A percentile compares a stretch with the other conserved stretches of the same genome.
Conservation (phyloP, 768 basidiomycete genomes). For the Tubosaeta sp. region DNA sequence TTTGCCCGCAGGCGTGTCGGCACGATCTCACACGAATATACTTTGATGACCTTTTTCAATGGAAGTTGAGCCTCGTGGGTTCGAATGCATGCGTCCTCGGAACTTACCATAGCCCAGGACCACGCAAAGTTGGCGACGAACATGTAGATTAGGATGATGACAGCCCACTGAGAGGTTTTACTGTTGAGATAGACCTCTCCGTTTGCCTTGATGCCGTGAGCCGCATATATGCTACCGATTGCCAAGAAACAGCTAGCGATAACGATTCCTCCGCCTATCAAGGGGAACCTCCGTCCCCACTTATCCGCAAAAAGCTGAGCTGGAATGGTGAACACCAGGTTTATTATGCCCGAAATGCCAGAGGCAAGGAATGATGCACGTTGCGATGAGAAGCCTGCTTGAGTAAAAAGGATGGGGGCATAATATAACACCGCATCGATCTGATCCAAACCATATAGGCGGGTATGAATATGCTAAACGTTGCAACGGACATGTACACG, state of each 20-base stretch:
- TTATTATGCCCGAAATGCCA: conserved; percentile 45
- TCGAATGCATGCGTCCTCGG: not conserved
- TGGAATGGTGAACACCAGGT: conserved; percentile 36
- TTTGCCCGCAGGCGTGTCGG: conserved; percentile 44
- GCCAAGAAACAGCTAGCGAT: conserved; percentile 37
- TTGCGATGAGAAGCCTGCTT: conserved; percentile 46
- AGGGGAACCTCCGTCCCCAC: conserved; percentile 34
- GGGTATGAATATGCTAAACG: not conserved
- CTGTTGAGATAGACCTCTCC: conserved; percentile 21
- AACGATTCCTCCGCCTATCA: conserved; percentile 40
- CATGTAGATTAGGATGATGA: conserved; percentile 45
- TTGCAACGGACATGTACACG: not conserved
- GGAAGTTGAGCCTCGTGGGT: not conserved
- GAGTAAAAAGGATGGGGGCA: conserved; percentile 45
- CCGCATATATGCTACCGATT: conserved; percentile 44
- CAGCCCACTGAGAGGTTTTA: conserved; percentile 31
- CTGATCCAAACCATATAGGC: conserved; percentile 6
- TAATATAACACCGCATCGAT: conserved; percentile 33
- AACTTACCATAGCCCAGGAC: conserved; percentile 41
- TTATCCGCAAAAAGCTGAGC: conserved; percentile 38
- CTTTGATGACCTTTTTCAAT: conserved; percentile 28
- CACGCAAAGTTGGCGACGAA: conserved; percentile 41
- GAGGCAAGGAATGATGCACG: conserved; percentile 49
- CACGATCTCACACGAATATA: conserved; percentile 45
- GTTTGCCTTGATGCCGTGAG: conserved; percentile 30